Base-by-base conservation (phyloP, 2,329 filamentous ascomycete species). In the Lecanoromycetidae sp. region DNA sequence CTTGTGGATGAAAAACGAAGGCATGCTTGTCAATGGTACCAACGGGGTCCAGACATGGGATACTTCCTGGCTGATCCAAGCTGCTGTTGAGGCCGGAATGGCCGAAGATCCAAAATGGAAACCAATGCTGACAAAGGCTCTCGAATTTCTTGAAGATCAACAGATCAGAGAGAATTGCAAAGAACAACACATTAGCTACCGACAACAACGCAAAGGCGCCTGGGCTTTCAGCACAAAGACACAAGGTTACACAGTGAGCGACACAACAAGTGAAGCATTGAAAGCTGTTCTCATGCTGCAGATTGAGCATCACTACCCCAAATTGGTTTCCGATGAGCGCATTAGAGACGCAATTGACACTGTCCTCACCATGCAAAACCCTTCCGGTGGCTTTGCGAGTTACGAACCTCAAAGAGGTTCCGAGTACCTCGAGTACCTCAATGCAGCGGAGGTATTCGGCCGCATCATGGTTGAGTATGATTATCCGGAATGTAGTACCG, bases 11-110 rank as follows among this genome's bases (percentile, higher is more conserved):
- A 94, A 93, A 54, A 64, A 80, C 27, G 88, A 95, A 61, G 91
- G 91, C 5, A 87, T 98, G 85, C 73, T 96, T 39, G 82, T 82
- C 65, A 95, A 95, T 57, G 91, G 91, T 30, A 98, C 91, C 7
- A 96, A 98, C 56, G 91, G 91, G n/a, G 88, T 96, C 1, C 91
- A 98, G 64, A 84, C 80, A 54, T 98, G 91, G 91, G 91, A 98
- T 61, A 98, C 91, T 0, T 76, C 87, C 0, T 96, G 96, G 60
- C 69, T 82, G 15, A 86, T 95, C 27, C 87, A 94, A 63, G 82
- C 85, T 1, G 77, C 85, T 5, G 76, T 86, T 44, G 84, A 86
- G 40, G 80, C 85, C 5, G 87, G 84, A 0, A 74, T 95, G 22
- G 80, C 83, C n/a, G 68, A 80, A 25, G 79, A 93, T 39, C 71